phyloP scores from a whole-genome alignment of 2,329 filamentous ascomycete genomes.

The Pleoardoris graminearum region DNA sequence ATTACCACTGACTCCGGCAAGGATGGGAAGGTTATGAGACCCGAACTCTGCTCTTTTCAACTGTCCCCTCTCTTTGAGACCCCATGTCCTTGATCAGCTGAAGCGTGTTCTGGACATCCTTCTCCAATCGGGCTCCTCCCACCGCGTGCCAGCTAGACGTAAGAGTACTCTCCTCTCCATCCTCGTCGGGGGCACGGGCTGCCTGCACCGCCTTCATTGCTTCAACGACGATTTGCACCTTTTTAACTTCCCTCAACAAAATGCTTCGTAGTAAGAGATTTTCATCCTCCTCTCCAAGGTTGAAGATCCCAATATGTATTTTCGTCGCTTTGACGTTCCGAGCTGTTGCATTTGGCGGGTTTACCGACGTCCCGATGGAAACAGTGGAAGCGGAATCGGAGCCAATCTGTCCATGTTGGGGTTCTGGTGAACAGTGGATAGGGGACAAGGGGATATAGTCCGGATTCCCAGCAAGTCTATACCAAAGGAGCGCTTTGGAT shows the following conservation, averaged over 20 bases:
- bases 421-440: no score
- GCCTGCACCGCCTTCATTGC: no score
- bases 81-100: not conserved
- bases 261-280: not conserved
- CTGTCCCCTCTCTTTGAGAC: no score
- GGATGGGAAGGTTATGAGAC: no score
- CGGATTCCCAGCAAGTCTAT: not conserved
- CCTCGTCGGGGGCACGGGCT: no score
- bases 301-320: conserved; percentile 1
- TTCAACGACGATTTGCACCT: not conserved
- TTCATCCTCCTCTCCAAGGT: conserved; percentile 7
- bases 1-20: no score
- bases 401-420: no score
- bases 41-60: no score
- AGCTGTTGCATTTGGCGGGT: not conserved
- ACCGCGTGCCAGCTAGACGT: not conserved
- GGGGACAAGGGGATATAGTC: not conserved
- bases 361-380: no score
- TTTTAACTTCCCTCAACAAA: not conserved
- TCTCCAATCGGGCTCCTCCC: not conserved
- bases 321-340: not conserved
- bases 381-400: no score
- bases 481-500: conserved; percentile 4
- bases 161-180: no score
- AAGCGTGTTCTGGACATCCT: not conserved